These are phyloP conservation scores for Auxenochlorella pyrenoidosa DNA, from an alignment of 139 green algal species.

Conservation along the genomic window DNA sequence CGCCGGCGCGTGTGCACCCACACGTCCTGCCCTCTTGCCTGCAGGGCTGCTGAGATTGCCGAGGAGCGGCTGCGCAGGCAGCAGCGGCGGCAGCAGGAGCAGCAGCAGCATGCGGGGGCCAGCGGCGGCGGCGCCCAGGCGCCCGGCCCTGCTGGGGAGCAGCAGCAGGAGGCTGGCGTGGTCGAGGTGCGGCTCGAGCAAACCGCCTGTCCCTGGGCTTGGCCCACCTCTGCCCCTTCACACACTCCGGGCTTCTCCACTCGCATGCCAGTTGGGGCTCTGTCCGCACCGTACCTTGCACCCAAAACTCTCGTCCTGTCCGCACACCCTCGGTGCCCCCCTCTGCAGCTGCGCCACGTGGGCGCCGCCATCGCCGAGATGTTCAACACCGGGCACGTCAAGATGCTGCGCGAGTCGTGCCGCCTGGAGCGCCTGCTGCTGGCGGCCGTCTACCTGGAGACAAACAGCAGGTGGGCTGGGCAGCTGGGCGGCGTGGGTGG, in stretches of 20 bases:
- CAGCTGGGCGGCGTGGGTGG: not conserved
- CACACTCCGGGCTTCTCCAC: no score
- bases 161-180: slow-evolving; percentile 7
- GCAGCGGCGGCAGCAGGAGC: slow-evolving; percentile 10
- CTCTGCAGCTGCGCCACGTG: slow-evolving; percentile 55
- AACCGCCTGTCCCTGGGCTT: no score
- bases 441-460: slow-evolving; percentile 74
- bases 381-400: slow-evolving; percentile 70
- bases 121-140: not conserved
- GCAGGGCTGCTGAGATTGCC: slow-evolving; percentile 52
- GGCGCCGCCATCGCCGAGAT: slow-evolving; percentile 65
- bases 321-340: no score
- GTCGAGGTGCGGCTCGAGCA: slow-evolving; percentile 4
- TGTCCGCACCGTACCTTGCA: no score
- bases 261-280: no score
- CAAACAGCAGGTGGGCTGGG: slow-evolving; percentile 10
- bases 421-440: slow-evolving; percentile 75
- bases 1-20: no score
- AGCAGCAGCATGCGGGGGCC: slow-evolving; percentile 24
- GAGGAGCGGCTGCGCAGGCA: slow-evolving; percentile 33
- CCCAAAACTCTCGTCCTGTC: no score
- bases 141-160: not conserved
- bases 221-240: no score
- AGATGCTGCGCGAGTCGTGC: slow-evolving; percentile 60
- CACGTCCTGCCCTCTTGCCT: no score